phyloP scores from a whole-genome alignment of 2,329 filamentous ascomycete species.

The Bipolaris cookei region DNA sequence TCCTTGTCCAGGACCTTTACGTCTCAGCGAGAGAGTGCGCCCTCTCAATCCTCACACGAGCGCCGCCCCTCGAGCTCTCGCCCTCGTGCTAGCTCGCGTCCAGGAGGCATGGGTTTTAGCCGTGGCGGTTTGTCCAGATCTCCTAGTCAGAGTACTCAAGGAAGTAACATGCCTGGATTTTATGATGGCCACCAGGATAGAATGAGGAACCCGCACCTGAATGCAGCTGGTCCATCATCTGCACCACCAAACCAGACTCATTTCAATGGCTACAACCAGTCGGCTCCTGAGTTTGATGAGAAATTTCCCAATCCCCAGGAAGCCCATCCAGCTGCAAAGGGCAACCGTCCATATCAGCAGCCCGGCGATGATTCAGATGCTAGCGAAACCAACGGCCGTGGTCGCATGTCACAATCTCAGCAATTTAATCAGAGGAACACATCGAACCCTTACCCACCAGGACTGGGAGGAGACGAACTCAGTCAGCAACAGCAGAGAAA shows the following conservation, averaged over 20 bases:
- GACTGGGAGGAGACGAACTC: conserved; percentile 41
- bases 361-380: conserved; percentile 46
- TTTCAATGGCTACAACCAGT: conserved; percentile 37
- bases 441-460: conserved; percentile 50
- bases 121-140: conserved; percentile 50
- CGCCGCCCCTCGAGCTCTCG: conserved; percentile 42
- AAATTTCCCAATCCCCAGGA: conserved; percentile 45
- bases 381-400: conserved; percentile 26
- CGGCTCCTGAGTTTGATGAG: conserved; percentile 41
- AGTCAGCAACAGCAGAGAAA: conserved; percentile 31
- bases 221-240: conserved; percentile 38
- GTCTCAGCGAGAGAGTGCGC: conserved; percentile 46
- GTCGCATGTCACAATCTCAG: conserved; percentile 27
- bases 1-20: conserved; percentile 56
- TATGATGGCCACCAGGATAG: conserved; percentile 51
- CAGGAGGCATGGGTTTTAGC: conserved; percentile 53
- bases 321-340: conserved; percentile 37
- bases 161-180: conserved; percentile 52
- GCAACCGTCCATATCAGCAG: conserved; percentile 38
- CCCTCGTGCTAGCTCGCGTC: conserved; percentile 42
- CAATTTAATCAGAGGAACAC: conserved; percentile 24
- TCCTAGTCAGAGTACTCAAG: conserved; percentile 55
- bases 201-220: conserved; percentile 26
- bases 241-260: conserved; percentile 47
- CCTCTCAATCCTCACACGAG: conserved; percentile 43